Base-by-base conservation (phyloP, 73 alveolate genomes). In the Paramecium octaurelia region DNA sequence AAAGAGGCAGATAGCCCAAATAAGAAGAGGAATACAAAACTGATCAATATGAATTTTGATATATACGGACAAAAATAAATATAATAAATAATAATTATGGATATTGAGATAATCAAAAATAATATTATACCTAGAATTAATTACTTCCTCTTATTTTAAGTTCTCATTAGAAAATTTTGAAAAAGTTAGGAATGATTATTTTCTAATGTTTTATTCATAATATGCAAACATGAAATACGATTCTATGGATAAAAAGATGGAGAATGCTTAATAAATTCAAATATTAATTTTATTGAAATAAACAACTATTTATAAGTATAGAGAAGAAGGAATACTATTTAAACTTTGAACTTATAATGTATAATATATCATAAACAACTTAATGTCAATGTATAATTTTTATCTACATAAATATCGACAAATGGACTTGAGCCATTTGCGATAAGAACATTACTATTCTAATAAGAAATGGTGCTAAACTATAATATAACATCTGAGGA, bases 361-460 rank as follows among this genome's bases (percentile, higher is more conserved):
- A 14, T 73, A 8, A 48, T 48, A 38, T 73, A 34, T 73, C 87
- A 73, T 73, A 73, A 36, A 44, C 91, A 80, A 14, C 46, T 80
- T 46, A 80, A 80, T 80, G 91, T 43, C n/a, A 80, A 80, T 48
- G 70, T 48, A 23, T 80, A 80, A 48, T 64, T 80, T 24, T 48
- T 48, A 44, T 80, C 43, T 23, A 31, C 57, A 80, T 80, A 80
- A 23, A 80, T 43, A 46, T 80, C 91, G 5, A 46, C 75, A 80
- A 80, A 80, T 21, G 91, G 91, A 44, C 76, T 48, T 14, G 91
- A 80, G 6, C 91, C 91, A 80, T 80, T 80, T 21, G 64, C 43
- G 4, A 80, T 80, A 21, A 80, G 27, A 44, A 42, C n/a, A 23
- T 80, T 23, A 24, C 57, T 64, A 73, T 73, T 31, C 20, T 68